phyloP scores from a whole-genome alignment of 495 filamentous ascomycete species.

The Podospora appendiculata region DNA sequence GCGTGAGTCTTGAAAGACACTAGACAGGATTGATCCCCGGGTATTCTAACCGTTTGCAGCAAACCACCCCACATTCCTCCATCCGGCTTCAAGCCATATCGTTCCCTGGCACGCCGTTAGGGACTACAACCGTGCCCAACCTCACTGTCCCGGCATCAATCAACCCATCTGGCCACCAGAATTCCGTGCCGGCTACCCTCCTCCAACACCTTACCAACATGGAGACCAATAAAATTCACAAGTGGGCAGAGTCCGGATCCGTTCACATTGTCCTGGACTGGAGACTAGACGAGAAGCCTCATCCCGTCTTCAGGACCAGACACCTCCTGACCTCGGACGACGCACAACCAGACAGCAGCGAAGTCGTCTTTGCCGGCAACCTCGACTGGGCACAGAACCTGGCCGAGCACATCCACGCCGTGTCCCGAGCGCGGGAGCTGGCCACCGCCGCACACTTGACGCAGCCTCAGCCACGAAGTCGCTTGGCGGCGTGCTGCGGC shows the following conservation, averaged over 20 bases:
- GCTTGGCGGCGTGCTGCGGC: background rate
- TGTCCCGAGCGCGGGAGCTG: background rate
- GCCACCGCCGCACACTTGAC: background rate
- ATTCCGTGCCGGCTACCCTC: background rate
- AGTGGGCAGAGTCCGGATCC: background rate
- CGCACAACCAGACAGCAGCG: background rate
- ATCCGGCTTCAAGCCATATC: too few species aligned
- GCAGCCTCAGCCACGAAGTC: background rate
- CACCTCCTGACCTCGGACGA: background rate
- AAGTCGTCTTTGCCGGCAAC: background rate
- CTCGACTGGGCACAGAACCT: background rate
- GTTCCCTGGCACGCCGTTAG: too few species aligned
- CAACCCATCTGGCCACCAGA: background rate
- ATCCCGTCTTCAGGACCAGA: background rate
- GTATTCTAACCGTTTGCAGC: too few species aligned
- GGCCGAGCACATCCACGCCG: background rate
- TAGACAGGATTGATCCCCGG: too few species aligned
- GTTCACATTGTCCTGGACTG: background rate
- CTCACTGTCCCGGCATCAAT: too few species aligned
- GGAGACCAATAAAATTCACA: background rate
- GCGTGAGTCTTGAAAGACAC: too few species aligned
- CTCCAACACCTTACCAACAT: background rate
- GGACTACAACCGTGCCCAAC: too few species aligned
- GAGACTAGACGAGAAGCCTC: background rate
- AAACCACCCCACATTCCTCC: too few species aligned